Base-by-base conservation (phyloP, 225 moss, liverwort and hornwort species). In the Physcomitrellopsis africana region DNA sequence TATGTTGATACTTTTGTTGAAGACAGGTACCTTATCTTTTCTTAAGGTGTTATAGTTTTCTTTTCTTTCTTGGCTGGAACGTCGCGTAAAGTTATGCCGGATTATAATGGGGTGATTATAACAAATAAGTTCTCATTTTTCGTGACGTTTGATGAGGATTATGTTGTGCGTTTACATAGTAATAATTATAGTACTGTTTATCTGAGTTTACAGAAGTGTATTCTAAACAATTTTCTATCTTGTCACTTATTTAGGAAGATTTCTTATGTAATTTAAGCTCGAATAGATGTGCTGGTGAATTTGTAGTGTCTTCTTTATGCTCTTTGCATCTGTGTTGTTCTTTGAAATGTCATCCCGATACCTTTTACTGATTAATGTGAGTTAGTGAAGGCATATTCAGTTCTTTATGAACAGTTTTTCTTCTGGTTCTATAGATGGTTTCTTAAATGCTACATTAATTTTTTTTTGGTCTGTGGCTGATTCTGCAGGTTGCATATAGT, bases 1-100 rank as follows among this genome's bases (percentile, higher is more conserved):
- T 96, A 96, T 81, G 96, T 96, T 24, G 96, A 96, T 88, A 92
- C 93, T n/a, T 92, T 96, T 61, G 89, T 94, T 66, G 96, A 94
- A 76, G 96, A 94, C 80, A 96, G 88, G 96, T 96, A 85, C 44
- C 1, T 12, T 11, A 63, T 26, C 64, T 26, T 26, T 27, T 16
- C 32, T 24, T 53, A 27, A 12, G 15, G 24, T 24, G 24, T 54
- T 9, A 49, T 7, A 73, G 32, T 76, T 12, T 12, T 17, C 60
- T 5, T 54, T 9, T 23, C 1, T 37, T 32, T 12, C 51, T 27
- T 9, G 3, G 23, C 13, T 55, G 17, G 1, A 7, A 32, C 1
- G 11, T 29, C 11, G 24, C 20, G 11, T 60, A 8, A 46, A 37
- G 9, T 44, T 1, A 32, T 69, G 54, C 46, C 26, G 44, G 13